Evolutionary conservation across 1,284 basidiomycete genomes (phyloP).

Genomic region (Ustilago tritici): DNA sequence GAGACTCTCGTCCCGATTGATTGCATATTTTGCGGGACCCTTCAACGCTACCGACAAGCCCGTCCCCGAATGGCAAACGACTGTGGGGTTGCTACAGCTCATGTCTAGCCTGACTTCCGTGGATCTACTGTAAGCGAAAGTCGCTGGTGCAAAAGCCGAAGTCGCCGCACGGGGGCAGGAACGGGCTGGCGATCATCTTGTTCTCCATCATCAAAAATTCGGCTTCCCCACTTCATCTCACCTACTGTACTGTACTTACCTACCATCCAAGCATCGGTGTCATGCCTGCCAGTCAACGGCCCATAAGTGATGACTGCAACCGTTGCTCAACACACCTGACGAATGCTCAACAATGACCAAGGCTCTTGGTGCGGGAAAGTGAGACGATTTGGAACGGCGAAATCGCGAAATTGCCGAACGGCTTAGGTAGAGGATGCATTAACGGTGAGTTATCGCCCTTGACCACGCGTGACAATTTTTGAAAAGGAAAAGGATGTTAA

Average conservation of each 20-base stretch:
- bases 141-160: constrained; percentile 1
- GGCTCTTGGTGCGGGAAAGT: background rate
- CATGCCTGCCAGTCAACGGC: background rate
- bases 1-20: constrained; percentile 1
- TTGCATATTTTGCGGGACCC: background rate
- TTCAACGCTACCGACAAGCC: background rate
- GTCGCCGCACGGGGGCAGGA: too few species aligned
- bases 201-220: background rate
- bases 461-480: too few species aligned
- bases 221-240: background rate
- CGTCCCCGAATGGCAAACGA: background rate
- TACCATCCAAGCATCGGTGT: constrained; percentile 1
- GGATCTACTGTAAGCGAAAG: constrained; percentile 6
- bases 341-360: background rate
- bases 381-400: background rate
- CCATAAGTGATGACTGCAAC: background rate
- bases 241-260: background rate
- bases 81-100: background rate
- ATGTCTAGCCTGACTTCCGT: background rate
- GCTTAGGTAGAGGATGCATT: background rate
- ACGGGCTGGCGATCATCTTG: constrained; percentile 5
- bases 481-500: too few species aligned
- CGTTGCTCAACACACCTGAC: background rate
- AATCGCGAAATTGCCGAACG: background rate
- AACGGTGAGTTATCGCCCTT: too few species aligned